Evolutionary conservation across 2,329 filamentous ascomycete genomes (phyloP).

Genomic region (Claviceps purpurea): DNA sequence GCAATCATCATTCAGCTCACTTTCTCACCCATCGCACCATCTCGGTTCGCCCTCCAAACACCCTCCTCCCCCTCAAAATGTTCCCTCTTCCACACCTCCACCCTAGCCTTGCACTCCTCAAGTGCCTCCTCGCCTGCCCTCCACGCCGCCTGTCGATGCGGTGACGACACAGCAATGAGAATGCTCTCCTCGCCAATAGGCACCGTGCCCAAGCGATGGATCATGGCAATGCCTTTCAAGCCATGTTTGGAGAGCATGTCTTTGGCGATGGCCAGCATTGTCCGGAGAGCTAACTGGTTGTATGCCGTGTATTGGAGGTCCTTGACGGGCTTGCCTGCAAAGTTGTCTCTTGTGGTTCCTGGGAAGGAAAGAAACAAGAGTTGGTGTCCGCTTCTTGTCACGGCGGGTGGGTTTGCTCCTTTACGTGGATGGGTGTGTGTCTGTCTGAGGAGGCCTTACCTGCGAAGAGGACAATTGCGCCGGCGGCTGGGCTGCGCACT

Average conservation of each 20-base stretch:
- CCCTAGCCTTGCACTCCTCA: conserved; percentile 70
- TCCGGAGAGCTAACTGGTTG: conserved; percentile 52
- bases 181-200: conserved; percentile 91
- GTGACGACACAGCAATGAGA: conserved; percentile 70
- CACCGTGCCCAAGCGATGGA: conserved; percentile 74
- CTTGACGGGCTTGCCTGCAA: conserved; percentile 56
- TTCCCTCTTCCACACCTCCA: conserved; percentile 95
- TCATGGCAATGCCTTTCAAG: conserved; percentile 62
- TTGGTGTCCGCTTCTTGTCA: background rate
- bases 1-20: conserved; percentile 14
- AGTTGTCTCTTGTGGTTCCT: conserved; percentile 69
- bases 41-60: conserved; percentile 79
- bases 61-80: conserved; percentile 68
- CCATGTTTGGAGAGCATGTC: conserved; percentile 44
- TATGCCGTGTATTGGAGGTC: conserved; percentile 68
- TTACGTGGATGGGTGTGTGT: background rate
- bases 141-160: conserved; percentile 80
- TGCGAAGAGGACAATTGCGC: conserved; percentile 64
- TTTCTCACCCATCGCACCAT: conserved; percentile 47
- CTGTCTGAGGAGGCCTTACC: conserved; percentile 29
- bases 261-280: conserved; percentile 51
- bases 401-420: background rate
- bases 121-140: conserved; percentile 76
- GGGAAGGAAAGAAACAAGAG: background rate
- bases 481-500: conserved; percentile 60